phyloP scores from a whole-genome alignment of 1,284 basidiomycete genomes.

The Fomitopsis betulina region DNA sequence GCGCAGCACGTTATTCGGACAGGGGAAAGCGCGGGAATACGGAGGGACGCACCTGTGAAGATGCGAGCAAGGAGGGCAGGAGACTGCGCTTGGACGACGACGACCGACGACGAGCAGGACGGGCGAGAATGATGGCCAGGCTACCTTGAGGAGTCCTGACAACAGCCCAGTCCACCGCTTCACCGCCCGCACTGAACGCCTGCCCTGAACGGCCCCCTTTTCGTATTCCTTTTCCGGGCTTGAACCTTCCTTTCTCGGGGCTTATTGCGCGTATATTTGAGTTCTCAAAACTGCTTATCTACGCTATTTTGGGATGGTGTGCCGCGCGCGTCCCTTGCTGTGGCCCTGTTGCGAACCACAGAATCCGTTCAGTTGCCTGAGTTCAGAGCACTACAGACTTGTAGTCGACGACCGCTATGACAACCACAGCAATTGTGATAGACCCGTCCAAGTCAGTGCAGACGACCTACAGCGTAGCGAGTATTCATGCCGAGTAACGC shows the following conservation, averaged over 20 bases:
- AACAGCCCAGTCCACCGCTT: constrained; percentile 16
- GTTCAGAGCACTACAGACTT: not conserved
- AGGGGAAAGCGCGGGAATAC: not conserved
- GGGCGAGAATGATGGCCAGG: constrained; percentile 17
- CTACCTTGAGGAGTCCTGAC: constrained; percentile 24
- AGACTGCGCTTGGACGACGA: constrained; percentile 13
- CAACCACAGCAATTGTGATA: constrained; percentile 6
- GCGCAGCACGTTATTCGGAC: constrained; percentile 6
- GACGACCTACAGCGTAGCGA: constrained; percentile 2
- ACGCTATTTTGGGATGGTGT: not conserved
- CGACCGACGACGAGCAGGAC: constrained; percentile 12
- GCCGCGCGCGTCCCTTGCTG: too few relatives aligned
- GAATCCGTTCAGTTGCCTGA: not conserved
- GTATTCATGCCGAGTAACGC: constrained; percentile 1
- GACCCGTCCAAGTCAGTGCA: constrained; percentile 7
- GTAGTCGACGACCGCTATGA: not conserved
- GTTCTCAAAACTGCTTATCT: not conserved
- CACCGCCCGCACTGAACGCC: constrained; percentile 21
- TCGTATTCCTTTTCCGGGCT: too few relatives aligned
- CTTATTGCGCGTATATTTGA: not conserved
- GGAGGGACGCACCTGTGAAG: constrained; percentile 10
- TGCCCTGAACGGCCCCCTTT: constrained; percentile 22
- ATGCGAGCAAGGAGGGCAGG: constrained; percentile 5
- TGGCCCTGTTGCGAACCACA: not conserved
- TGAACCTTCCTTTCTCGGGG: not conserved